Base-by-base conservation (phyloP, 208 protist species). In the Wallacemonas sp. region DNA sequence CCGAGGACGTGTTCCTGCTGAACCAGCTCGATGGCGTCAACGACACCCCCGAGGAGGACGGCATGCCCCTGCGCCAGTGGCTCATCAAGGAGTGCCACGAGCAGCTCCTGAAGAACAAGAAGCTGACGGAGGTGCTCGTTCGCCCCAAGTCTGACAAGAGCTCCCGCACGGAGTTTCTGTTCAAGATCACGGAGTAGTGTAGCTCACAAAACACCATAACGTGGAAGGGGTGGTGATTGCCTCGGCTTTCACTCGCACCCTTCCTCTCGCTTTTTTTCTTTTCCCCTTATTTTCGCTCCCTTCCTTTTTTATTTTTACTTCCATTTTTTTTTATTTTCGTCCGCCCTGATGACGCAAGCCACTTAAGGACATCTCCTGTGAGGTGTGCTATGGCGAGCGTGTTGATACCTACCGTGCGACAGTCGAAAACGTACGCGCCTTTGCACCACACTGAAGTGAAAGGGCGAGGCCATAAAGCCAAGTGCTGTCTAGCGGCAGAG, bases 31-130 rank as follows among this genome's bases (percentile, higher is more conserved):
- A 78, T n/a, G 78, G 79, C 62, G 60, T 91, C 29, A 79, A 87
- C 45, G 85, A 91, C 73, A 76, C 70, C 42, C 85, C 85, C n/a
- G 38, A 21, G 34, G 81, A 91, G 79, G 81, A 91, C 24, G 80
- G 80, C 19, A 63, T 91, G 34, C 85, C 85, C 19, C 81, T 91
- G 57, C 85, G 85, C 45, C 29, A 81, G 81, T 91, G 85, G 85
- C 53, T 91, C 29, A 66, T 91, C 4, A 64, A 69, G 24, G 55
- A 81, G 64, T 58, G 65, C 0, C 85, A 87, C 67, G 52, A 68
- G 2, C 63, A 78, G 10, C 55, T 88, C 21, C 9, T 44, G n/a
- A 85, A 85, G 59, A 71, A 88, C 39, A 75, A 68, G 19, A 81
- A 76, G 26, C 46, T 64, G 46, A 71, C 71, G 29, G 71, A 83